A percentile compares a stretch with the other conserved stretches of the same genome.
phyloP scores from a whole-genome alignment of 2,329 filamentous ascomycete species.

The Fusarium pilosicola region DNA sequence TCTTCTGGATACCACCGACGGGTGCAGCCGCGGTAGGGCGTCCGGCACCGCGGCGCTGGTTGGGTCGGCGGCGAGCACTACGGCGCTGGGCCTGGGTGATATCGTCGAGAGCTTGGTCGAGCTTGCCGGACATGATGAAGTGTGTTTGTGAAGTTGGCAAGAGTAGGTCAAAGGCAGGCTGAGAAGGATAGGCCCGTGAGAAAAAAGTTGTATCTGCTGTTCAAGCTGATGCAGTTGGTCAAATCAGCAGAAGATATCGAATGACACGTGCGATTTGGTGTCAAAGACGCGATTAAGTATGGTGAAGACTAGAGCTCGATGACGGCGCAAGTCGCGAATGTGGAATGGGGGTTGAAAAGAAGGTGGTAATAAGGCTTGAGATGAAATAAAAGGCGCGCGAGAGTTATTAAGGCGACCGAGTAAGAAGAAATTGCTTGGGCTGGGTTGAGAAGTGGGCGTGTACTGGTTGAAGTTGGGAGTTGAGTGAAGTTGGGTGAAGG shows the following conservation, averaged over 20 bases:
- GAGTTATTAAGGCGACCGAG: slow-evolving; percentile 25
- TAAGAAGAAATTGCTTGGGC: slow-evolving; percentile 24
- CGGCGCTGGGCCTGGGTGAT: slow-evolving; percentile 83
- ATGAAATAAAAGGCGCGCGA: slow-evolving; percentile 31
- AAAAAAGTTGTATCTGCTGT: slow-evolving; percentile 27
- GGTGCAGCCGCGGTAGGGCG: slow-evolving; percentile 72
- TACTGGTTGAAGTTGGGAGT: slow-evolving; percentile 25
- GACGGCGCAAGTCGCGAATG: slow-evolving; percentile 22
- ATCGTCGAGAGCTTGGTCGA: slow-evolving; percentile 97
- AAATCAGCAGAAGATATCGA: slow-evolving; percentile 41
- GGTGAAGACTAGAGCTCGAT: slow-evolving; percentile 13
- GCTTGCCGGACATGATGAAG: slow-evolving; percentile 86
- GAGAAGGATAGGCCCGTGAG: slow-evolving; percentile 9
- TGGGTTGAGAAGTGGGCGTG: slow-evolving; percentile 37
- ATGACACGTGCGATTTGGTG: slow-evolving; percentile 19
- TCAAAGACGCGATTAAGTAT: slow-evolving; percentile 20
- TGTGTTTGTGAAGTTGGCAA: slow-evolving; percentile 24
- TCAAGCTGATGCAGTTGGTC: slow-evolving; percentile 37
- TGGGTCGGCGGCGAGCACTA: slow-evolving; percentile 64
- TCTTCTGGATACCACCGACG: slow-evolving; percentile 88
- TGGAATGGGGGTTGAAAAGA: slow-evolving; percentile 4
- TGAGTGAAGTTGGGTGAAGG: slow-evolving; percentile 25
- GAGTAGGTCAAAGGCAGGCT: slow-evolving; percentile 18
- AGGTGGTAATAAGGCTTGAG: slow-evolving; percentile 14
- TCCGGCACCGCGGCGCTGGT: slow-evolving; percentile 60